Base-by-base conservation (phyloP, 192 early-diverging fungal genomes). In the Phycomyces blakesleeanus region DNA sequence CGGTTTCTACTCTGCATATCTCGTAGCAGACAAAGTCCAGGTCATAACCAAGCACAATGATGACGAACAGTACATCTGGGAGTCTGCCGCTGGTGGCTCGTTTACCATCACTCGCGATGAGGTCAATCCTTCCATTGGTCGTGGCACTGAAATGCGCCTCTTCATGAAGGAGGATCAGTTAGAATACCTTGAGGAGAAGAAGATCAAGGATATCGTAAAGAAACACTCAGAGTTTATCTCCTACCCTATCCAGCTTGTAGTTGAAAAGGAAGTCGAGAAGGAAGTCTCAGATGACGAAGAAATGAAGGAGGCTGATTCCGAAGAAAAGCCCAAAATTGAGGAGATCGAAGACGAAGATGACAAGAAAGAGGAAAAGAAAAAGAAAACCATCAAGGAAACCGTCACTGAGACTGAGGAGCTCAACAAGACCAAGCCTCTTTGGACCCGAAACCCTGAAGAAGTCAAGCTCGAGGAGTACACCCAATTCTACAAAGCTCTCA, bases 161-260 rank as follows among this genome's bases (percentile, higher is more conserved):
- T 86, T 87, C 88, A 83, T 99, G 80, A 99, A 99, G 88, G 97
- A 99, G 80, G 95, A 98, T 79, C 91, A 67, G 51, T 60, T 86
- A 58, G 94, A 96, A 79, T 98, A 96, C 85, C 89, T 98, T 67
- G 94, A 98, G 81, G 95, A 97, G 87, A 91, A 91, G 81, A 88
- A 87, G 72, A 96, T 99, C 82, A 97, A 97, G 86, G 96, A 98
- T 75, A 89, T 97, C 62, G 90, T 99, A 78, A 97, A 98, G 91
- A 98, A 96, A 87, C 94, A 99, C 91, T 99, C 96, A 64, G 96
- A 98, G 79, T 99, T 98, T 82, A 99, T 99, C 68, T 89, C 89
- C 61, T 98, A 97, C 89, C 92, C 96, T 57, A 99, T 99, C 82
- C 85, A 97, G 75, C 91, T 99, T 49, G 81, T 89, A 41, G 92